A percentile compares a stretch with the other conserved stretches of the same genome.
phyloP scores from a whole-genome alignment of 371 early-diverging fungal species.

The Mucor circinelloides region DNA sequence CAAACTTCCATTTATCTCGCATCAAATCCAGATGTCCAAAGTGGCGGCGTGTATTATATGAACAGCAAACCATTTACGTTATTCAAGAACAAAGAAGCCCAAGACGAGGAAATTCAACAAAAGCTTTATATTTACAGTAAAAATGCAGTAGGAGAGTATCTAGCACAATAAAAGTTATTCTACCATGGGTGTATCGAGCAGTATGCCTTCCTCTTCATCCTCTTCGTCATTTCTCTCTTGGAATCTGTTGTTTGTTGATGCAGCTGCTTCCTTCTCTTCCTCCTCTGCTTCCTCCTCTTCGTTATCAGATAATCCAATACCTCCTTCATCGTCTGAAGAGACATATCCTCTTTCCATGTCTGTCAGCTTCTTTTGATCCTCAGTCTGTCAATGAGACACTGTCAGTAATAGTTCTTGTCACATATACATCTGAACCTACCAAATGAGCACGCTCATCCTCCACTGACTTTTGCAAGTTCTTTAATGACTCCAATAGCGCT shows the following conservation, averaged over 20 bases:
- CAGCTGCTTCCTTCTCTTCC: constrained; percentile 9
- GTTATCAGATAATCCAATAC: constrained; percentile 17
- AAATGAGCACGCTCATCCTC: constrained; percentile 39
- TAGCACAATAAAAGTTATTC: constrained; percentile 11
- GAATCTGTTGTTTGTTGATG: constrained; percentile 16
- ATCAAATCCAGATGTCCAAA: background rate
- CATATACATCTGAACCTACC: constrained; percentile 21
- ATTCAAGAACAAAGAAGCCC: background rate
- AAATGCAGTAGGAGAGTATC: constrained; percentile 6
- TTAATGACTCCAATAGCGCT: constrained; percentile 25
- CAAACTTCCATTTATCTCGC: constrained; percentile 21
- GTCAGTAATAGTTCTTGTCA: background rate
- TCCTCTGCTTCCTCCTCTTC: constrained; percentile 11
- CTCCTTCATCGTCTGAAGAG: constrained; percentile 42
- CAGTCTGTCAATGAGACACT: constrained; percentile 21
- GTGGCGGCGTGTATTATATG: constrained; percentile 7
- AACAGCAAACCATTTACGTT: constrained; percentile 7
- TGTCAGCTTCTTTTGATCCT: constrained; percentile 34
- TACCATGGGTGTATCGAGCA: constrained; percentile 20
- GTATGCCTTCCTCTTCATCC: constrained; percentile 33
- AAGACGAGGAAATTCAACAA: constrained; percentile 7
- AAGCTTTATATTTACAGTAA: constrained; percentile 16
- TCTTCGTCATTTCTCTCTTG: constrained; percentile 27
- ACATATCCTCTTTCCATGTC: constrained; percentile 48
- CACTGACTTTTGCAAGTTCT: constrained; percentile 34